A percentile compares a stretch with the other conserved stretches of the same genome.
phyloP scores from a whole-genome alignment of 306 rosid genomes.

The Citrullus colocynthis region DNA sequence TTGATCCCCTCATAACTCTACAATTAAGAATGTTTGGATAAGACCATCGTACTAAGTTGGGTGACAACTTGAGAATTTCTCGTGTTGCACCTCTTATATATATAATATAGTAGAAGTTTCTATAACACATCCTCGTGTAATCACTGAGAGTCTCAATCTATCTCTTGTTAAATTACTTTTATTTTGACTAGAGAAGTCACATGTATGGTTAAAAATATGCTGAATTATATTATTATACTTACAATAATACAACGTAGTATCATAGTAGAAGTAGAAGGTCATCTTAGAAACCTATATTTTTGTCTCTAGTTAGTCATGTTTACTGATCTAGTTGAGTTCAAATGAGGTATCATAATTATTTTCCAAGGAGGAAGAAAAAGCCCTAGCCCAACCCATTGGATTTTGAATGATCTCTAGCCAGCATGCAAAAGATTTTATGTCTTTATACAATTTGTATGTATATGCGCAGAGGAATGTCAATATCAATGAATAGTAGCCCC shows the following conservation, averaged over 20 bases:
- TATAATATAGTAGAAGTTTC: not conserved
- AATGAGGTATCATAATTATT: not conserved
- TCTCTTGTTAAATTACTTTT: not conserved
- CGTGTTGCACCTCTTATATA: no score
- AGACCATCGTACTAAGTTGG: no score
- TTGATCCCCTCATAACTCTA: no score
- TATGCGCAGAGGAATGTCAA: constrained; percentile 8
- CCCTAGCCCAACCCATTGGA: not conserved
- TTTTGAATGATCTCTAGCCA: not conserved
- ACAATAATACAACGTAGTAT: not conserved
- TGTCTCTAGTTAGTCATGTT: not conserved
- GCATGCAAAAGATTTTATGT: not conserved
- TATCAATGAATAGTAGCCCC: constrained; percentile 1
- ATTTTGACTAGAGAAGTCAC: not conserved
- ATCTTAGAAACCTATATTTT: not conserved
- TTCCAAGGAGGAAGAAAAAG: not conserved
- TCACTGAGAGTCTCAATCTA: not conserved
- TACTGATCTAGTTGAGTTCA: not conserved
- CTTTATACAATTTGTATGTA: not conserved
- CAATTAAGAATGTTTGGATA: no score
- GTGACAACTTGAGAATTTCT: no score
- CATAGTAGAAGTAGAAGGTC: not conserved
- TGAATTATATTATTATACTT: not conserved
- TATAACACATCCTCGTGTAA: not conserved
- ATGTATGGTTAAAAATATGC: not conserved